A percentile compares a stretch with the other conserved stretches of the same genome.
phyloP scores from a whole-genome alignment of 2,329 filamentous ascomycete genomes.

The Onygenales sp. region DNA sequence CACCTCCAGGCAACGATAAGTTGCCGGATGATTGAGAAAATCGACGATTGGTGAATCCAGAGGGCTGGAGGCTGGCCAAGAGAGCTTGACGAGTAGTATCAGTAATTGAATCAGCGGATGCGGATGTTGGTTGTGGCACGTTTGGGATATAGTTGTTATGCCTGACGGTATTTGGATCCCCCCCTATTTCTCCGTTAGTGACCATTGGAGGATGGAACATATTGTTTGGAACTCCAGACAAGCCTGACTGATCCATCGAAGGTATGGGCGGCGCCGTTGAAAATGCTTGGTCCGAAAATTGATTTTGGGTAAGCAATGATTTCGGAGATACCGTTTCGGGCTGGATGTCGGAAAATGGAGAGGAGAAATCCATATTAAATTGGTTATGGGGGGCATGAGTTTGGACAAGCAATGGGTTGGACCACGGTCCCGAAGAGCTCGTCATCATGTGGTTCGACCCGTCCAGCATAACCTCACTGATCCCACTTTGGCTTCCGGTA shows the following conservation, averaged over 20 bases:
- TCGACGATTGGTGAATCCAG: conserved; percentile 45
- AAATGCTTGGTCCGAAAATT: conserved; percentile 63
- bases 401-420: conserved; percentile 59
- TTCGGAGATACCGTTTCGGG: conserved; percentile 69
- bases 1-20: conserved; percentile 36
- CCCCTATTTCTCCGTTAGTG: conserved; percentile 27
- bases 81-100: conserved; percentile 56
- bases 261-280: conserved; percentile 68
- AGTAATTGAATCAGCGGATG: conserved; percentile 56
- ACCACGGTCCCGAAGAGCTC: conserved; percentile 55
- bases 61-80: conserved; percentile 50
- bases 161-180: conserved; percentile 17
- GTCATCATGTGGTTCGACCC: conserved; percentile 54
- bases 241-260: conserved; percentile 61
- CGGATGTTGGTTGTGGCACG: conserved; percentile 43
- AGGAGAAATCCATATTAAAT: conserved; percentile 65
- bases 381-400: conserved; percentile 56
- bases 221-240: conserved; percentile 53
- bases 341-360: conserved; percentile 64
- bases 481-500: conserved; percentile 82
- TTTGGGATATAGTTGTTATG: conserved; percentile 45
- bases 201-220: conserved; percentile 38
- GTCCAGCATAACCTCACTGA: conserved; percentile 86
- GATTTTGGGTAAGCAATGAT: conserved; percentile 59
- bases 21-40: conserved; percentile 51